These are phyloP conservation scores for Cicer yamashitae DNA, from an alignment of 306 rosid species.

Conservation along the genomic window DNA sequence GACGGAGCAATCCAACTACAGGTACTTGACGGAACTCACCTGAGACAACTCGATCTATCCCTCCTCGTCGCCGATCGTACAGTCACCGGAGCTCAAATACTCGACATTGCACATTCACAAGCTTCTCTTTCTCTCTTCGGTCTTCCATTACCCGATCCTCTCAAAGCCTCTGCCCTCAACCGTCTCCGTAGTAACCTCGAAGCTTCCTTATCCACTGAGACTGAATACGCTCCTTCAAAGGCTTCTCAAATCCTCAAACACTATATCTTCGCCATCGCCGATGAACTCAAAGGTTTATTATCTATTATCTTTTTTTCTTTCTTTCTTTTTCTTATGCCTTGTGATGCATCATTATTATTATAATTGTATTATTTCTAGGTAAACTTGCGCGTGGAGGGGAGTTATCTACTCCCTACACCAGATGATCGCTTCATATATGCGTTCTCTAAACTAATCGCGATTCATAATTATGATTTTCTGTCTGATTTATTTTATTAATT, in stretches of 20 bases:
- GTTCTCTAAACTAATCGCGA: slow-evolving; percentile 30
- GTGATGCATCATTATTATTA: slow-evolving; percentile 14
- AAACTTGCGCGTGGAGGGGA: slow-evolving; percentile 15
- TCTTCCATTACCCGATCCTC: slow-evolving; percentile 62
- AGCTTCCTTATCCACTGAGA: slow-evolving; percentile 45
- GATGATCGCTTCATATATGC: slow-evolving; percentile 11
- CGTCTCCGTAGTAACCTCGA: slow-evolving; percentile 52
- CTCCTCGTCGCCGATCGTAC: slow-evolving; percentile 38
- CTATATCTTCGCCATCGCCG: slow-evolving; percentile 81
- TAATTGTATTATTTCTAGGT: not conserved
- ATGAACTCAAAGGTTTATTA: slow-evolving; percentile 69
- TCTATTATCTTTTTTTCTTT: not conserved
- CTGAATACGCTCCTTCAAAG: slow-evolving; percentile 49
- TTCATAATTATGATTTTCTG: slow-evolving; percentile 9
- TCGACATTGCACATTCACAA: slow-evolving; percentile 68
- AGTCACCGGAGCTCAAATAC: slow-evolving; percentile 65
- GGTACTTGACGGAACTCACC: slow-evolving; percentile 73
- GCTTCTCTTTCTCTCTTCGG: slow-evolving; percentile 66
- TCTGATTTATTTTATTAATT: slow-evolving; percentile 6
- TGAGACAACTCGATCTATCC: slow-evolving; percentile 57
- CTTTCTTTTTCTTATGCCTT: not conserved
- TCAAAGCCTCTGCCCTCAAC: slow-evolving; percentile 62
- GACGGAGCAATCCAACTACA: slow-evolving; percentile 63
- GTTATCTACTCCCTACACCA: not conserved
- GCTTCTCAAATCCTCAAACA: slow-evolving; percentile 57